Evolutionary conservation across 805 yeast genomes (phyloP).

Genomic region (Teunomyces atbi): DNA sequence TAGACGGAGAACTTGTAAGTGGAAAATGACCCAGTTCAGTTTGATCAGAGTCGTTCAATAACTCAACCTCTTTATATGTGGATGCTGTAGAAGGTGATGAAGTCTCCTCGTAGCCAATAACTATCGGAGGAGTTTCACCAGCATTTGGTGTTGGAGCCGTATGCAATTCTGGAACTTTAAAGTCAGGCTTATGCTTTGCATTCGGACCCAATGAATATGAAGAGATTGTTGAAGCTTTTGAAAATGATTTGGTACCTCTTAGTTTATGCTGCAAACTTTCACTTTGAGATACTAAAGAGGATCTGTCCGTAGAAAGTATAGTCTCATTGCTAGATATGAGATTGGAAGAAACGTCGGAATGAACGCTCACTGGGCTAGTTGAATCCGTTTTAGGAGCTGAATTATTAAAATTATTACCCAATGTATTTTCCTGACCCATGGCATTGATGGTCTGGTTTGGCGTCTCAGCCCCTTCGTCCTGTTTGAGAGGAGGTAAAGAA

Average conservation of each 20-base stretch:
- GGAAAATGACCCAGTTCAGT: background rate
- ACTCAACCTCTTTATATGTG: slow-evolving; percentile 14
- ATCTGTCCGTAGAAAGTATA: slow-evolving; percentile 30
- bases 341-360: slow-evolving; percentile 28
- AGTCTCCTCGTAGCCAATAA: slow-evolving; percentile 15
- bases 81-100: slow-evolving; percentile 18
- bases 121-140: slow-evolving; percentile 16
- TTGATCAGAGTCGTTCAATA: background rate
- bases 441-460: background rate
- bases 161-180: background rate
- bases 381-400: slow-evolving; percentile 8
- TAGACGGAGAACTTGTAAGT: background rate
- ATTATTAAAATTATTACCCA: background rate
- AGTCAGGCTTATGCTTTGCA: background rate
- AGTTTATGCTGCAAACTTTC: slow-evolving; percentile 10
- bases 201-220: background rate
- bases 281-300: slow-evolving; percentile 20
- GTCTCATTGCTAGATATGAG: slow-evolving; percentile 28
- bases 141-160: background rate
- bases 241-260: slow-evolving; percentile 5
- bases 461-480: background rate
- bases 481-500: background rate
- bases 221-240: slow-evolving; percentile 3
- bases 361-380: slow-evolving; percentile 27
- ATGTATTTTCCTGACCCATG: background rate